Percentiles rank a stretch among this genome's conserved stretches.
Conservation (phyloP, 495 filamentous ascomycete genomes). For the Penicillium roqueforti region DNA sequence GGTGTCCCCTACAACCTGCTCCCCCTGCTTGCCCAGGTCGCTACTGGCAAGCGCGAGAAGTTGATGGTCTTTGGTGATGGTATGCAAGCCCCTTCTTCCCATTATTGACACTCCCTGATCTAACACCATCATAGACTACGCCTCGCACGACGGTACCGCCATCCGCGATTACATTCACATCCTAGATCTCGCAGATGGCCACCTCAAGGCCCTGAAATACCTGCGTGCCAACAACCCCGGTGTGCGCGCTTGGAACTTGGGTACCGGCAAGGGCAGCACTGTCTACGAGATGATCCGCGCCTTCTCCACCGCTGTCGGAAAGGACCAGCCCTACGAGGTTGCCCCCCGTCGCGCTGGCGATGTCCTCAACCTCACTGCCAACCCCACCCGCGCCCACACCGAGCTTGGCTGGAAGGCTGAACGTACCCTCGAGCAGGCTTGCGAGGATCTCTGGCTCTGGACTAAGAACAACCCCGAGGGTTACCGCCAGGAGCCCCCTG, state of each 20-base stretch:
- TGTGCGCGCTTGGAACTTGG: conserved; percentile 93
- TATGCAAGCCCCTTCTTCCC: conserved; percentile 39
- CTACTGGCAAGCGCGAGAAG: conserved; percentile 91
- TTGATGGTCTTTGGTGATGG: conserved; percentile 91
- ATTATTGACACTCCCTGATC: background rate
- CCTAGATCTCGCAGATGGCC: conserved; percentile 82
- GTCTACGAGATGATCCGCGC: conserved; percentile 97
- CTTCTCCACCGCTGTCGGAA: conserved; percentile 81
- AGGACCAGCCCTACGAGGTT: conserved; percentile 81
- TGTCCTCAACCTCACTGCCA: conserved; percentile 90
- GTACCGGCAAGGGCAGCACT: conserved; percentile 91
- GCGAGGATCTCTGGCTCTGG: conserved; percentile 94
- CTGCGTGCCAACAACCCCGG: conserved; percentile 86
- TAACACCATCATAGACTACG: conserved; percentile 63
- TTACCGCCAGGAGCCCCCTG: conserved; percentile 84
- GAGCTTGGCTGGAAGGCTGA: conserved; percentile 93
- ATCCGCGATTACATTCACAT: conserved; percentile 81
- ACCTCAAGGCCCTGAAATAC: conserved; percentile 88
- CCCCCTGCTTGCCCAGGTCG: conserved; percentile 90
- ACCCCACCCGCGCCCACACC: conserved; percentile 77
- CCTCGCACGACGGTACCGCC: conserved; percentile 77
- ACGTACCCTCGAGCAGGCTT: conserved; percentile 85
- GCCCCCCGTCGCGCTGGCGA: conserved; percentile 80
- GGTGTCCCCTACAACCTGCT: conserved; percentile 95
- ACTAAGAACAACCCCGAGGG: conserved; percentile 91